These are phyloP conservation scores for Pichia kluyveri DNA, from an alignment of 805 yeast genomes.

Conservation along the genomic window DNA sequence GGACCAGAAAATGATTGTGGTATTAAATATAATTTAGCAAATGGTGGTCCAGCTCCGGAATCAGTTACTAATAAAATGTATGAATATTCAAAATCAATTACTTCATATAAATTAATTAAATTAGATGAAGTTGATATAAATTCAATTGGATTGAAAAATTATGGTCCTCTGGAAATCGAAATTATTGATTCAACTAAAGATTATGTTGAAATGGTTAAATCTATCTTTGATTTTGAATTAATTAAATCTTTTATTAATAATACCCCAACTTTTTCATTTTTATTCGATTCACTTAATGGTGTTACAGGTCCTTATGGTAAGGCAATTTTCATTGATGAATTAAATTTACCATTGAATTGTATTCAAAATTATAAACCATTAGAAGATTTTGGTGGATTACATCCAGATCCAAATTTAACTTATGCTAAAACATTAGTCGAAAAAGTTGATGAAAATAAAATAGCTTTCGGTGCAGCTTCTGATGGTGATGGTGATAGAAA, in stretches of 20 bases:
- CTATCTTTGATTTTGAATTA: conserved; percentile 78
- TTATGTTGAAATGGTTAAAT: conserved; percentile 71
- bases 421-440: conserved; percentile 85
- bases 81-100: conserved; percentile 52
- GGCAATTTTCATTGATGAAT: conserved; percentile 74
- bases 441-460: conserved; percentile 69
- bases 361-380: conserved; percentile 74
- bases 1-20: conserved; percentile 91
- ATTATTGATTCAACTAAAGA: conserved; percentile 74
- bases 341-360: conserved; percentile 61
- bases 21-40: conserved; percentile 86
- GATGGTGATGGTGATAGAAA: conserved; percentile 99
- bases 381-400: conserved; percentile 95
- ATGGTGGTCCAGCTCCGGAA: conserved; percentile 99
- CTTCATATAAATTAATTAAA: conserved; percentile 48
- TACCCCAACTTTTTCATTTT: conserved; percentile 53
- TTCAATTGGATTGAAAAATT: conserved; percentile 39
- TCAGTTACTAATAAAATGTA: conserved; percentile 81
- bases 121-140: conserved; percentile 60
- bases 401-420: conserved; percentile 96
- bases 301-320: conserved; percentile 95
- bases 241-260: conserved; percentile 60
- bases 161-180: conserved; percentile 64
- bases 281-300: conserved; percentile 90
- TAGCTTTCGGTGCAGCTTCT: conserved; percentile 97